Evolutionary conservation across 2,329 filamentous ascomycete genomes (phyloP), one percentile per base, ranked within the genome.

Genomic region (Botrytis fragariae): DNA sequence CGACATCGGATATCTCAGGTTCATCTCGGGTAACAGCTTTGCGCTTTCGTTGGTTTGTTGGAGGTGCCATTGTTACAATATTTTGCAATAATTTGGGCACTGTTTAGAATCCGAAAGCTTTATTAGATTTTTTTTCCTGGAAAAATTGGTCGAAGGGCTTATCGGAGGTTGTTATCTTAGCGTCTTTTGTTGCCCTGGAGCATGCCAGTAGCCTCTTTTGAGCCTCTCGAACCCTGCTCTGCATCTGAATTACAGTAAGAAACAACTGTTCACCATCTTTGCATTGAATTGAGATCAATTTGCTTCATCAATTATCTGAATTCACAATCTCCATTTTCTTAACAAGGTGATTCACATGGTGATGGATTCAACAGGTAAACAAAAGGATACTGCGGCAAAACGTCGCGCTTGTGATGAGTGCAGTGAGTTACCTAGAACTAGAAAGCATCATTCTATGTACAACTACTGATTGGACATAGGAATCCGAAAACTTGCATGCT

Each of bases 391-490:
- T 35, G 76, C 73, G 20, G 79, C 83, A 74, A 91, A 89, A 79
- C 88, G 87, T 75, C 85, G 88, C 65, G 89, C 89, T 74, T 92
- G 90, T 81, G 90, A 92, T 81, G 89, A 91, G 81, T 92, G 90
- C 82, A 86, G 90, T 91, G 85, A 82, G 88, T 85, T 57, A 69
- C 69, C 59, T 29, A n/a, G 37, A 69, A 45, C 42, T 70, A 22
- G 65, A 54, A 35, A 32, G n/a, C 20, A 18, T 32, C 32, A 57
- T 42, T 18, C 25, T 16, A 25, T n/a, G 22, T 57, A 29, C 60
- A 71, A 60, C 37, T 32, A 80, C 79, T 81, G 73, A 74, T 71
- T 72, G 22, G 62, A 22, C 22, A n/a, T 74, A 91, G 89, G 90
- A 77, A 83, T 84, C 37, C 86, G 89, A 70, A 92, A 92, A 79